Conservation (phyloP, 495 filamentous ascomycete genomes). For the Aspergillus homomorphus region DNA sequence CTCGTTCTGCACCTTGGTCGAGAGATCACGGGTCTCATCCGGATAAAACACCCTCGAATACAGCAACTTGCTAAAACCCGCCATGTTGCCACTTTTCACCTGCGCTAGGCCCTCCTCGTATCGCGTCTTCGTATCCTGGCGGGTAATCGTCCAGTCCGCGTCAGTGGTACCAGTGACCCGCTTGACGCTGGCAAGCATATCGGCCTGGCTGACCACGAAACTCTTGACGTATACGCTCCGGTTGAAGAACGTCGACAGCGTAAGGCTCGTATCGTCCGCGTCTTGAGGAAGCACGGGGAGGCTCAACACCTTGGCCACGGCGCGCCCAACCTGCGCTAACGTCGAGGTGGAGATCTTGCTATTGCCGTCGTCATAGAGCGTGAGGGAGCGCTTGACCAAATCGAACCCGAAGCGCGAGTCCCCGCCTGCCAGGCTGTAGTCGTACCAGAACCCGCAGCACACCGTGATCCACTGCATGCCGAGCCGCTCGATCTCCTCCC, state of each 20-base stretch:
- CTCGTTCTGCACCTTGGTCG: slow-evolving; percentile 43
- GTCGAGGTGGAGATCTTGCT: slow-evolving; percentile 39
- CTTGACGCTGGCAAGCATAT: slow-evolving; percentile 53
- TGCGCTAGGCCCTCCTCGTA: slow-evolving; percentile 42
- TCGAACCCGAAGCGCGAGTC: slow-evolving; percentile 46
- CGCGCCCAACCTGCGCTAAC: slow-evolving; percentile 45
- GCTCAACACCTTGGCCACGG: slow-evolving; percentile 44
- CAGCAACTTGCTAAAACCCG: slow-evolving; percentile 49
- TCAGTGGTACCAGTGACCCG: slow-evolving; percentile 49
- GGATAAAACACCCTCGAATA: slow-evolving; percentile 53
- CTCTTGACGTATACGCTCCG: slow-evolving; percentile 43
- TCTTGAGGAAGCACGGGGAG: slow-evolving; percentile 48
- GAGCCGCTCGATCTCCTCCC: slow-evolving; percentile 41
- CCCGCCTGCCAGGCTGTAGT: slow-evolving; percentile 42
- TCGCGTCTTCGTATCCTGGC: slow-evolving; percentile 42
- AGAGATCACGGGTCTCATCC: slow-evolving; percentile 36
- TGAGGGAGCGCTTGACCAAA: slow-evolving; percentile 38
- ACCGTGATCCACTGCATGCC: slow-evolving; percentile 49
- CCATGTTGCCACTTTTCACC: slow-evolving; percentile 42
- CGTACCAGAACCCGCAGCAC: slow-evolving; percentile 53
- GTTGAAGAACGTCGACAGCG: slow-evolving; percentile 39
- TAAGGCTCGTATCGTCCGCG: slow-evolving; percentile 36
- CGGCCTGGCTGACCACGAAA: slow-evolving; percentile 50
- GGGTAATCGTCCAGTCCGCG: slow-evolving; percentile 53
- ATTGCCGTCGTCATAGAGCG: slow-evolving; percentile 51